Percentiles rank a stretch among this genome's conserved stretches.
phyloP scores from a whole-genome alignment of 75 land plant species.

The Isoetes taiwanensis region DNA sequence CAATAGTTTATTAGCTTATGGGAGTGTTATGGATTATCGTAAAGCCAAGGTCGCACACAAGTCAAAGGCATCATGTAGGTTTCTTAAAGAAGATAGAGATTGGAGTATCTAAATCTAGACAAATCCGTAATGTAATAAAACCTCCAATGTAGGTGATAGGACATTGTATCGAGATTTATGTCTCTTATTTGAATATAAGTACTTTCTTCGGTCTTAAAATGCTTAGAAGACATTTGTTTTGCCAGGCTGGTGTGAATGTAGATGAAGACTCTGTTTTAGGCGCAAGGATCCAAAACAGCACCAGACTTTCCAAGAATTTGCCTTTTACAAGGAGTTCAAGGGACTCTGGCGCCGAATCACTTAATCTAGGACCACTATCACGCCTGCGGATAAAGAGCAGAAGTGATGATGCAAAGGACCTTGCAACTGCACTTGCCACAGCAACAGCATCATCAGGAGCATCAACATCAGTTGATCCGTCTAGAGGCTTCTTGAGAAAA shows the following conservation, averaged over 20 bases:
- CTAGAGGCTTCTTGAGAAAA: conserved; percentile 27
- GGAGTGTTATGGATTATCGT: not conserved
- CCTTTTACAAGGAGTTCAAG: conserved; percentile 7
- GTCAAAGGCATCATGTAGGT: not conserved
- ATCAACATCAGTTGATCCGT: conserved; percentile 14
- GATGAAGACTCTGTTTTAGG: not conserved
- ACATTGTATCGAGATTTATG: not conserved
- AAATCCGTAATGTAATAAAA: not conserved
- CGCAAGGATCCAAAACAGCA: conserved; percentile 7
- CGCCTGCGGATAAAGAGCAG: conserved; percentile 12
- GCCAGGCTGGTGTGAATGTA: conserved; percentile 8
- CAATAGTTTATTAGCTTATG: too few relatives aligned
- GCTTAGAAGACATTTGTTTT: not conserved
- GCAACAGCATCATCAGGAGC: conserved; percentile 5
- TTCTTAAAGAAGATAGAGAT: not conserved
- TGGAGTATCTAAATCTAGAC: not conserved
- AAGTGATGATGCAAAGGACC: conserved; percentile 10
- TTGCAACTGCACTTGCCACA: conserved; percentile 15
- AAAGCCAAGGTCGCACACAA: not conserved
- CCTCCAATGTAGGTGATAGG: not conserved
- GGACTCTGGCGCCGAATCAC: conserved; percentile 10
- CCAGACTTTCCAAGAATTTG: not conserved
- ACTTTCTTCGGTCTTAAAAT: not conserved
- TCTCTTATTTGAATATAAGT: not conserved
- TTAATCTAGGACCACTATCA: conserved; percentile 11